Conservation (phyloP, 257 asterid species). For the Solanum pimpinellifolium region DNA sequence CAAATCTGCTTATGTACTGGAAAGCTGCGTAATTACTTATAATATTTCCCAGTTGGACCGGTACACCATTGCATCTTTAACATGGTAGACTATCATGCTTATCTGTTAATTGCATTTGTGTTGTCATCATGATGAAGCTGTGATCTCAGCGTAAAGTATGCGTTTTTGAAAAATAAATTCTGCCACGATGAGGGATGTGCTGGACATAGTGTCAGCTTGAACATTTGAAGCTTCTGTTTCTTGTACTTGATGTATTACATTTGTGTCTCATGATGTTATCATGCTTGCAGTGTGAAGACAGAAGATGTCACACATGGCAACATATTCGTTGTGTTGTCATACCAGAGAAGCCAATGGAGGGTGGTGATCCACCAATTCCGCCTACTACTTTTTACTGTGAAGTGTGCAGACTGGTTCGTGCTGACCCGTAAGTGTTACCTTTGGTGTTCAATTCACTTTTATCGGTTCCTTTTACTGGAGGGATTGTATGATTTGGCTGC, state of each 20-base stretch:
- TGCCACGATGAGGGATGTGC: background rate
- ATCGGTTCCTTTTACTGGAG: background rate
- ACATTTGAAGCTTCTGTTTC: background rate
- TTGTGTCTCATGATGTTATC: conserved; percentile 3
- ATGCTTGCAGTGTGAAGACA: conserved; percentile 84
- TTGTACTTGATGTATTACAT: background rate
- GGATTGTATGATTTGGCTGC: background rate
- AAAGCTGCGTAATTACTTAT: background rate
- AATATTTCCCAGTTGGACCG: background rate
- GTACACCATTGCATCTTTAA: background rate
- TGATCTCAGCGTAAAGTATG: background rate
- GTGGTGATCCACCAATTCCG: conserved; percentile 48
- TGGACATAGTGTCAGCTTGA: background rate
- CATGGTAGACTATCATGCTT: background rate
- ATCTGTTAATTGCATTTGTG: background rate
- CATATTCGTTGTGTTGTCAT: conserved; percentile 84
- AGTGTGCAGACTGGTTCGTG: conserved; percentile 74
- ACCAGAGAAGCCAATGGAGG: conserved; percentile 78
- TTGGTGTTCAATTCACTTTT: background rate
- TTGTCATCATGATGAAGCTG: background rate
- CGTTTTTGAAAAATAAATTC: background rate
- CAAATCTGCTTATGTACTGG: background rate
- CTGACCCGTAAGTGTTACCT: conserved; percentile 87
- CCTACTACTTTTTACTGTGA: conserved; percentile 87
- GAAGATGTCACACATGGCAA: conserved; percentile 83